Evolutionary conservation across 1,284 basidiomycete species (phyloP), one percentile per base, ranked within the genome.

Genomic region (Rhodotorula glutinis): DNA sequence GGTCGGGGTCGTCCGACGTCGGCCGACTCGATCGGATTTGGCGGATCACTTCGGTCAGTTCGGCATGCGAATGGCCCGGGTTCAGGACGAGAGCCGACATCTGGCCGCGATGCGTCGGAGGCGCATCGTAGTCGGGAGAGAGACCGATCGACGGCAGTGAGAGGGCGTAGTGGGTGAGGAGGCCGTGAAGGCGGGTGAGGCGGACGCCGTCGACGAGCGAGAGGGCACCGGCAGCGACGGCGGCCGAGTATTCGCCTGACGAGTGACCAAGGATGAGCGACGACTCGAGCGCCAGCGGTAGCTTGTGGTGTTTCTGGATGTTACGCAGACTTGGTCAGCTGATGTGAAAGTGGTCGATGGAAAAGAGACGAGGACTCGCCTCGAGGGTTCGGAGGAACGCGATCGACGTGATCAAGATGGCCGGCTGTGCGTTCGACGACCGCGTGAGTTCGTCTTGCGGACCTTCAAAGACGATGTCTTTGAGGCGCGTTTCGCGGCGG

Each of bases 41-140:
- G n/a, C 65, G 53, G 52, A 77, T 65, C 21, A 77, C 64, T 9
- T 71, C 55, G 21, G 68, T 60, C n/a, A 77, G 62, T 47, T 77
- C 72, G 33, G 71, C 68, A 51, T 73, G 69, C 27, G 70, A 67
- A 33, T 67, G 66, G 19, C 69, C 73, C 5, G 72, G 71, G 53
- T 75, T 74, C 57, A 77, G 65, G 10, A 77, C 63, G 57, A 77
- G 64, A 4, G 77, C 77, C 29, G 72, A 72, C 77, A 77, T 77
- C 51, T 77, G 76, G 1, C 73, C 73, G 25, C 71, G 59, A 4
- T 54, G 60, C 29, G 68, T 51, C 27, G 68, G 65, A 2, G 70
- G 70, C 3, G 73, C 66, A 38, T 73, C 67, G 53, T 60, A 57
- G 13, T 66, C 57, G 30, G 69, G 62, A 5, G 69, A 71, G 53